Evolutionary conservation across 257 asterid species (phyloP).

Genomic region (Haberlea rhodopensis): DNA sequence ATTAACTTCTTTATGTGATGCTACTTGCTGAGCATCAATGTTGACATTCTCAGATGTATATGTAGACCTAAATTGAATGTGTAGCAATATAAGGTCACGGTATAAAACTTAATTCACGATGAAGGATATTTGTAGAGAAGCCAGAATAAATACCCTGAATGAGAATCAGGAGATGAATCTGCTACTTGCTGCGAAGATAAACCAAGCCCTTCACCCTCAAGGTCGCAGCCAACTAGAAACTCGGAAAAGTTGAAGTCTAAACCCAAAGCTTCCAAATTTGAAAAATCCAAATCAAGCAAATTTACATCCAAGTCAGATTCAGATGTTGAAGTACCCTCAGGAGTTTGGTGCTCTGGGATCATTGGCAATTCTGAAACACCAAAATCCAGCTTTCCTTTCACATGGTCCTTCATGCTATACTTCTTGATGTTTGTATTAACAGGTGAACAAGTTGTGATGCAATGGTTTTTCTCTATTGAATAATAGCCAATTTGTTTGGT

Average conservation of each 20-base stretch:
- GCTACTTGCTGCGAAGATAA: slow-evolving; percentile 32
- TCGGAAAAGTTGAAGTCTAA: slow-evolving; percentile 53
- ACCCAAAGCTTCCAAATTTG: slow-evolving; percentile 69
- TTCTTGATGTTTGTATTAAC: slow-evolving; percentile 48
- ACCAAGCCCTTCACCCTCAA: slow-evolving; percentile 34
- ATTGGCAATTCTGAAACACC: slow-evolving; percentile 54
- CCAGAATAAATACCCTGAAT: slow-evolving; percentile 36
- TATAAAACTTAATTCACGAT: neutral
- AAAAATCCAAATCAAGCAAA: slow-evolving; percentile 65
- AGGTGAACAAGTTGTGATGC: slow-evolving; percentile 68
- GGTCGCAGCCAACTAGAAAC: slow-evolving; percentile 44
- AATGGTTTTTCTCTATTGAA: slow-evolving; percentile 70
- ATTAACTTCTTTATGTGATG: slow-evolving; percentile 46
- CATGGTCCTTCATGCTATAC: slow-evolving; percentile 58
- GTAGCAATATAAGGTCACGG: slow-evolving; percentile 10
- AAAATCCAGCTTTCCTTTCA: slow-evolving; percentile 82
- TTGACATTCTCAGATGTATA: slow-evolving; percentile 34
- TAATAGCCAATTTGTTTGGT: slow-evolving; percentile 67
- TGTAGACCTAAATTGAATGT: slow-evolving; percentile 55
- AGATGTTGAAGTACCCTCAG: slow-evolving; percentile 52
- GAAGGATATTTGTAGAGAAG: slow-evolving; percentile 5
- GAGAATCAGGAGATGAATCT: slow-evolving; percentile 49
- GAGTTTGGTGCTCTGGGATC: slow-evolving; percentile 41
- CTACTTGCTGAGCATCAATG: slow-evolving; percentile 36
- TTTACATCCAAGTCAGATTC: slow-evolving; percentile 65